Evolutionary conservation across 2,329 filamentous ascomycete species (phyloP).

Genomic region (Ramichloridium luteum): DNA sequence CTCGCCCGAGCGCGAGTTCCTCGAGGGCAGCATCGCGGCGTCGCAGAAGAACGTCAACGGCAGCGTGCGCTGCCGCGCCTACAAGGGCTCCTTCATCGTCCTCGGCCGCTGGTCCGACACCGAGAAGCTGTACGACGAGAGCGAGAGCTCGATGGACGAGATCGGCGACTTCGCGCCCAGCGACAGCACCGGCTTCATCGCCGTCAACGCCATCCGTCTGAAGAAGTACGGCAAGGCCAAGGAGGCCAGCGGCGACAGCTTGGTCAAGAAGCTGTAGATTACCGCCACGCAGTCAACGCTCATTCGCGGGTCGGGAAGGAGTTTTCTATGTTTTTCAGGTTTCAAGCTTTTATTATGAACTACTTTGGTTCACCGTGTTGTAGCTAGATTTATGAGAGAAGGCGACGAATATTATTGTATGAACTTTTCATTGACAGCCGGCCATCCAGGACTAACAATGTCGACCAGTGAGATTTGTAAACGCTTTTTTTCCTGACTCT

Average conservation of each 20-base stretch:
- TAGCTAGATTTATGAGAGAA: too few species aligned
- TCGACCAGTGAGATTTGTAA: too few species aligned
- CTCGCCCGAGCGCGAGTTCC: constrained; percentile 58
- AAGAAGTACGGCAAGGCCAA: constrained; percentile 33
- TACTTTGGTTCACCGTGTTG: too few species aligned
- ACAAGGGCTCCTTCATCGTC: constrained; percentile 54
- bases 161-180: constrained; percentile 54
- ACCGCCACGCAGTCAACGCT: too few species aligned
- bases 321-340: too few species aligned
- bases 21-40: constrained; percentile 51
- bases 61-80: constrained; percentile 48
- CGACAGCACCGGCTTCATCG: constrained; percentile 58
- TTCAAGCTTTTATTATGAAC: too few species aligned
- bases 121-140: constrained; percentile 57
- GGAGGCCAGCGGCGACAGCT: constrained; percentile 24
- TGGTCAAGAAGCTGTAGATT: constrained; percentile 16
- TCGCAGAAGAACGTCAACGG: constrained; percentile 51
- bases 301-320: too few species aligned
- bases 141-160: constrained; percentile 58
- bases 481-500: too few species aligned
- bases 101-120: constrained; percentile 49
- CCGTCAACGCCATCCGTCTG: constrained; percentile 51
- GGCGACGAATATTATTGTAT: too few species aligned
- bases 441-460: too few species aligned
- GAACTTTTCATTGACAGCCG: too few species aligned